Evolutionary conservation across 768 basidiomycete genomes (phyloP).

Genomic region (Phanerochaete sordida): DNA sequence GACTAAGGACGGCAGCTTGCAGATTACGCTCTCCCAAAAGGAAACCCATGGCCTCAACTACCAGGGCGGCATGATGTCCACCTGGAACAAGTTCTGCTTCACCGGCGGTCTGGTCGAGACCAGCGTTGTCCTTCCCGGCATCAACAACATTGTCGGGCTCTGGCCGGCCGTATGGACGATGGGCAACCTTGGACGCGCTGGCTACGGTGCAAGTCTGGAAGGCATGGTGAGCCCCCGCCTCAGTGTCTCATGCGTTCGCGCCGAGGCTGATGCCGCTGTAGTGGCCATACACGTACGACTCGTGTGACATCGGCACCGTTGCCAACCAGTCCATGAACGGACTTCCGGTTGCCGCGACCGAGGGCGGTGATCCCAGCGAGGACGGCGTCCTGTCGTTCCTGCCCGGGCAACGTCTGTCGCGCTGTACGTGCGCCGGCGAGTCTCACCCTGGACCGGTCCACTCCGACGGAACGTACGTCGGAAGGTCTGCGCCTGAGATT

Average conservation of each 20-base stretch:
- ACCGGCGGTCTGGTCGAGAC: constrained; percentile 76
- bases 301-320: constrained; percentile 82
- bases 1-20: constrained; percentile 38
- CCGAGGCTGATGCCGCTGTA: not conserved
- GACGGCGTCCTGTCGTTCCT: constrained; percentile 62
- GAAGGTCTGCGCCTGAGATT: constrained; percentile 81
- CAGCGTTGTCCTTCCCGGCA: constrained; percentile 61
- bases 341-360: constrained; percentile 54
- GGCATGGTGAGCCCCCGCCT: constrained; percentile 35
- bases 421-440: constrained; percentile 76
- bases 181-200: constrained; percentile 62
- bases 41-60: constrained; percentile 40
- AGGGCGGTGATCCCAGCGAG: constrained; percentile 47
- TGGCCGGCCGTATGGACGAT: constrained; percentile 60
- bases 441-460: constrained; percentile 77
- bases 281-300: constrained; percentile 69
- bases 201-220: constrained; percentile 63
- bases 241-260: not conserved
- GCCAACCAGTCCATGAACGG: constrained; percentile 77
- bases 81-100: constrained; percentile 87
- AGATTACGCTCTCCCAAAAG: constrained; percentile 56
- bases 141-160: constrained; percentile 55
- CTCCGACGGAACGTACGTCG: constrained; percentile 68
- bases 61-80: constrained; percentile 43
- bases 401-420: constrained; percentile 74